Evolutionary conservation across 2,329 filamentous ascomycete genomes (phyloP).

Genomic region (Talaromyces marneffei): DNA sequence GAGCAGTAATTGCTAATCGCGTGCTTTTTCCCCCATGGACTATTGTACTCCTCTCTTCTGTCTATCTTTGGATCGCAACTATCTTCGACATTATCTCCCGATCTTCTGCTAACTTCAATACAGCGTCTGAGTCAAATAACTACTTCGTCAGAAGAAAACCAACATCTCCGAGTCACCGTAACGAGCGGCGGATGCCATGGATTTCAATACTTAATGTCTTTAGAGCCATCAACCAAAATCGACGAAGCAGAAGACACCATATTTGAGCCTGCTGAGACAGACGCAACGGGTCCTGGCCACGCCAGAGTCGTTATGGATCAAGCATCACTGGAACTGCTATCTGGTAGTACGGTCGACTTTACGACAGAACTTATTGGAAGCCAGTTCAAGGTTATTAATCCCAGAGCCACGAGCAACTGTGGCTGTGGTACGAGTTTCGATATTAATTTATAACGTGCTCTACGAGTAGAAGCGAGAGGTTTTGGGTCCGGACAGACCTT

Average conservation of each 20-base stretch:
- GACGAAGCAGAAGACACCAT: slow-evolving; percentile 76
- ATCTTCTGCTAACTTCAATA: slow-evolving; percentile 5
- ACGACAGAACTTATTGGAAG: slow-evolving; percentile 91
- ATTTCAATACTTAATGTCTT: slow-evolving; percentile 93
- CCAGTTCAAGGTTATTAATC: slow-evolving; percentile 97
- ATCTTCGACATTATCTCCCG: neutral
- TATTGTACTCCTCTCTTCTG: neutral
- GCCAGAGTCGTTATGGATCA: slow-evolving; percentile 88
- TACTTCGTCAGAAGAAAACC: slow-evolving; percentile 52
- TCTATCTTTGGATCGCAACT: slow-evolving; percentile 2
- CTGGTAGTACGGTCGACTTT: slow-evolving; percentile 92
- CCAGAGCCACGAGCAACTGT: slow-evolving; percentile 84
- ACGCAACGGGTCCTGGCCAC: slow-evolving; percentile 31
- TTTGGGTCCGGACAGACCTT: neutral
- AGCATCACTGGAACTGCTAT: slow-evolving; percentile 78
- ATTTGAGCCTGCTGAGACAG: slow-evolving; percentile 59
- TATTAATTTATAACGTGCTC: slow-evolving; percentile 52
- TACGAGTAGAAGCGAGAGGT: neutral
- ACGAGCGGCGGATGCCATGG: slow-evolving; percentile 94
- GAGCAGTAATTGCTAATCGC: neutral
- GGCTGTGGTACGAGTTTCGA: slow-evolving; percentile 98
- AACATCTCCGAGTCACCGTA: slow-evolving; percentile 85
- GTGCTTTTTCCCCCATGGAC: neutral
- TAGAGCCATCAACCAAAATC: slow-evolving; percentile 56
- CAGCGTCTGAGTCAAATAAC: slow-evolving; percentile 72